Evolutionary conservation across 1,284 basidiomycete genomes (phyloP).

Genomic region (Tilletia indica): DNA sequence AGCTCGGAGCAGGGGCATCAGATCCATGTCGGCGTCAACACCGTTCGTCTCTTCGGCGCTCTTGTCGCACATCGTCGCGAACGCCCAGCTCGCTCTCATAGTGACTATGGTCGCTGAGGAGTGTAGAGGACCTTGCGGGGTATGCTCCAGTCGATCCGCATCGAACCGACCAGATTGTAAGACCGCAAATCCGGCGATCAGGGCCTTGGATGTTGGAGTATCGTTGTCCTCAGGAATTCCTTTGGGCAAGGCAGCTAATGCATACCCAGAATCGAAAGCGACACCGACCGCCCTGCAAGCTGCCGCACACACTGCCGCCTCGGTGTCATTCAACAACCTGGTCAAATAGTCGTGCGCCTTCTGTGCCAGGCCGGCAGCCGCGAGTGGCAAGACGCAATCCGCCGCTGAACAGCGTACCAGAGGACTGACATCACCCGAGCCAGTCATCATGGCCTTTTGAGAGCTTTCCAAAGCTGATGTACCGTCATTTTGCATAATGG

Average conservation of each 20-base stretch:
- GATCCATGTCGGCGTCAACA: background rate
- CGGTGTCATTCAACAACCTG: background rate
- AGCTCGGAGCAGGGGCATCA: background rate
- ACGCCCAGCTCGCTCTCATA: constrained; percentile 8
- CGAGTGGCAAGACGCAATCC: constrained; percentile 9
- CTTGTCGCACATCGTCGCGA: constrained; percentile 14
- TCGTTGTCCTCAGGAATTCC: background rate
- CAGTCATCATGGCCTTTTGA: background rate
- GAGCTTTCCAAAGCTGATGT: background rate
- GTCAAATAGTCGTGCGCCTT: background rate
- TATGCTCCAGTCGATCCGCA: background rate
- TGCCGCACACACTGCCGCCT: constrained; percentile 7
- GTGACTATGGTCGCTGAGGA: background rate
- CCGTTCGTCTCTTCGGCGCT: background rate
- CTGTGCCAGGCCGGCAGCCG: background rate
- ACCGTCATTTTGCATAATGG: background rate
- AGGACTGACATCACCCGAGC: background rate
- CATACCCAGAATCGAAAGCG: background rate
- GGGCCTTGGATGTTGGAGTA: background rate
- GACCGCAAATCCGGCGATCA: no score
- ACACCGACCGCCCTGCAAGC: background rate
- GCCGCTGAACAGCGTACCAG: background rate
- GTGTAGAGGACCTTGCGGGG: background rate
- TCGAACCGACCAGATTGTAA: background rate
- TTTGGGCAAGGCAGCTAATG: background rate